Evolutionary conservation across 1,284 basidiomycete species (phyloP), one percentile per base, ranked within the genome.

Genomic region (Naganishia sp.): DNA sequence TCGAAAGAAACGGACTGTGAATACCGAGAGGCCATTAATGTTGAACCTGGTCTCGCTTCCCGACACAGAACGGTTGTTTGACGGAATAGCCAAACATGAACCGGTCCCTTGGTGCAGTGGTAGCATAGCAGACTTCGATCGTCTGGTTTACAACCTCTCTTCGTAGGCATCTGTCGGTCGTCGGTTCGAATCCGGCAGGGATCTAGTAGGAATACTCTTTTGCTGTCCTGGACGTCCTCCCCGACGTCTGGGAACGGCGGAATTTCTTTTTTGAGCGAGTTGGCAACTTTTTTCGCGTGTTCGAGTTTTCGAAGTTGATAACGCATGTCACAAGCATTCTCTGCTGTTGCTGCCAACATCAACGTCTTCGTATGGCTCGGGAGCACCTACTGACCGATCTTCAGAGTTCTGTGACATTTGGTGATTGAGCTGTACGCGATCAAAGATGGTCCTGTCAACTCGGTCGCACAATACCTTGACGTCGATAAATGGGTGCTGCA

Each of bases 61-160:
- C n/a, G n/a, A n/a, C n/a, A n/a, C n/a, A n/a, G n/a, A n/a, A n/a
- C 10, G 32, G 32, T 5, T 35, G 10, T 35, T 35, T 5, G 32
- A 35, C 10, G 10, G 10, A 10, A 35, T 6, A 5, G 10, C 6
- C 6, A 35, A 35, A 35, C 32, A 6, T 35, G 6, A 35, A 58
- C 58, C 49, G 58, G 58, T 61, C 58, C 58, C 47, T 61, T 61
- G 58, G 58, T 61, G 58, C 47, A 61, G 58, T 50, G 58, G 58
- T 61, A 61, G 58, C 58, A 61, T 61, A 61, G 58, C 58, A 61
- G 58, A 61, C 58, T 61, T 61, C 58, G 58, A 61, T n/a, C 47
- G 47, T 46, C 45, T 46, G 21, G 10, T 49, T 49, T n/a, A n/a
- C n/a, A n/a, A n/a, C n/a, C n/a, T n/a, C n/a, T n/a, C n/a, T n/a